A percentile compares a stretch with the other conserved stretches of the same genome.
Evolutionary conservation across 768 basidiomycete species (phyloP).

Genomic region (Hypholoma sublateritium): DNA sequence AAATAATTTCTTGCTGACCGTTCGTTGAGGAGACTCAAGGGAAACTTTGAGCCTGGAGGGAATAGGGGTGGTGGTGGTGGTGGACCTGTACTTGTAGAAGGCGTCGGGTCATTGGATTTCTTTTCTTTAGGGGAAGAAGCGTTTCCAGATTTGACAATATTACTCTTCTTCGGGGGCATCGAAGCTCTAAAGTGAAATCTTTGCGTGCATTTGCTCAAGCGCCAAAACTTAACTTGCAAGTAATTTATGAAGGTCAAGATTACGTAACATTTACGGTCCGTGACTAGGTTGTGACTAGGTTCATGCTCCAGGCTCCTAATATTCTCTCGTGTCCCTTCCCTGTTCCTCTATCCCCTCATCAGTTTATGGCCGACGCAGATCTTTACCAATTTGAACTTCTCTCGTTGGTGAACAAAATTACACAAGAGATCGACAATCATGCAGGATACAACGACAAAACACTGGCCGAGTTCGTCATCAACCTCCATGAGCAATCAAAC

Average conservation of each 20-base stretch:
- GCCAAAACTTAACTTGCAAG: too few species aligned
- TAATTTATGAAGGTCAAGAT: too few species aligned
- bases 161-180: constrained; percentile 69
- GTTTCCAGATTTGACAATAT: constrained; percentile 83
- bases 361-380: constrained; percentile 65
- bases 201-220: too few species aligned
- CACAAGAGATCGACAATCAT: constrained; percentile 91
- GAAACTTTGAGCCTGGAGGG: constrained; percentile 83
- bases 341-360: constrained; percentile 6
- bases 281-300: not conserved
- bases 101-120: constrained; percentile 20
- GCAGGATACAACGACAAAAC: constrained; percentile 85
- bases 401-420: constrained; percentile 88
- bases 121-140: constrained; percentile 75
- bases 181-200: not conserved
- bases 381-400: constrained; percentile 92
- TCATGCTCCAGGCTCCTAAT: not conserved
- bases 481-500: constrained; percentile 82
- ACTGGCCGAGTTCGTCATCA: constrained; percentile 92
- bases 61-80: constrained; percentile 68
- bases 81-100: constrained; percentile 33
- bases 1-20: constrained; percentile 39
- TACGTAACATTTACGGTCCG: too few species aligned
- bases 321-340: not conserved
- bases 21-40: constrained; percentile 77